Evolutionary conservation across 306 rosid species (phyloP).

Genomic region (Quercus suber): DNA sequence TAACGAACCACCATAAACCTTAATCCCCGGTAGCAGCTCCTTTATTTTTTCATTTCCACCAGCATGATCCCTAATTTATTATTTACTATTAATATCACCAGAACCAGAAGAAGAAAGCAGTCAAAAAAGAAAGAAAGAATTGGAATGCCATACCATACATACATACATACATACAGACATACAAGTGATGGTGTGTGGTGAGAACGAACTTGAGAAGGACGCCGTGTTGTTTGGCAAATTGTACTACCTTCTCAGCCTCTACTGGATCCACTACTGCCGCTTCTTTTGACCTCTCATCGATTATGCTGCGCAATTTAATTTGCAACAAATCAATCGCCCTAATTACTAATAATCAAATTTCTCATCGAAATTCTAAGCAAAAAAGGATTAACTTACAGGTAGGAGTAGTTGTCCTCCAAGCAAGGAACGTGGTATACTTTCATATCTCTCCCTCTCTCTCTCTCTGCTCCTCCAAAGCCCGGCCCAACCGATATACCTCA

Average conservation of each 20-base stretch:
- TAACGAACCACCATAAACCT: conserved; percentile 81
- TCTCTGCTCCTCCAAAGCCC: too few relatives aligned
- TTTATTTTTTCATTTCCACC: conserved; percentile 88
- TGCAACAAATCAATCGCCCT: neutral
- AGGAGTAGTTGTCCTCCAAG: conserved; percentile 55
- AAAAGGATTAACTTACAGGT: conserved; percentile 28
- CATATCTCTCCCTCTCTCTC: conserved; percentile 9
- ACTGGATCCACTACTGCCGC: conserved; percentile 93
- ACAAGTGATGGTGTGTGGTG: conserved; percentile 99
- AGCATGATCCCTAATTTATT: conserved; percentile 67
- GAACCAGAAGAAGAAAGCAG: neutral
- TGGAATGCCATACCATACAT: too few relatives aligned
- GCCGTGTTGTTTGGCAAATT: conserved; percentile 61
- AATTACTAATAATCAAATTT: too few relatives aligned
- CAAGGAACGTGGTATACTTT: conserved; percentile 40
- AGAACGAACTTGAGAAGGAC: conserved; percentile 71
- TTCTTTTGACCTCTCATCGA: conserved; percentile 73
- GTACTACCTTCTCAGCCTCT: conserved; percentile 76
- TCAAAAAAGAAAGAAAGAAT: neutral
- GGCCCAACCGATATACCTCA: too few relatives aligned
- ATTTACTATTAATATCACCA: too few relatives aligned
- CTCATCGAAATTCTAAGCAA: too few relatives aligned
- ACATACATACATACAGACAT: too few relatives aligned
- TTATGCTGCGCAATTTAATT: conserved; percentile 42
- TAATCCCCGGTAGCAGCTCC: conserved; percentile 76